A percentile compares a stretch with the other conserved stretches of the same genome.
These are phyloP conservation scores for Heliophila coronopifolia DNA, from an alignment of 441 rosid species.

Conservation along the genomic window DNA sequence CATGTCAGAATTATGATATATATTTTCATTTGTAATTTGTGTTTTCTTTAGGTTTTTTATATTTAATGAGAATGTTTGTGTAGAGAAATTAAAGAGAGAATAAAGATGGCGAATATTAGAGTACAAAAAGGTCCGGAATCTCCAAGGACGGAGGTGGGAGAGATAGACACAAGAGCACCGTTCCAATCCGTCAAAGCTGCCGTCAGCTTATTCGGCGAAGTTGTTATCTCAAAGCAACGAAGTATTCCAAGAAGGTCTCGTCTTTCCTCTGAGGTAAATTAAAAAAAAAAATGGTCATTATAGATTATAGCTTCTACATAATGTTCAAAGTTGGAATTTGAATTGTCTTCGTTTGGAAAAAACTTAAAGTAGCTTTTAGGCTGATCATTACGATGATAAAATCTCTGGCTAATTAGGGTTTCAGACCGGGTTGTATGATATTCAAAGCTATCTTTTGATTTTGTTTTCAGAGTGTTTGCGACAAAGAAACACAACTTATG, in stretches of 20 bases:
- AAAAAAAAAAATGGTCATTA: no score
- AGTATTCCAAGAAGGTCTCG: conserved; percentile 40
- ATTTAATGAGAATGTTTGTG: conserved; percentile 2
- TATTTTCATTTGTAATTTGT: neutral
- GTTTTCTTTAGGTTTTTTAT: neutral
- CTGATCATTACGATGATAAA: no score
- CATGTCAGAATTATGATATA: neutral
- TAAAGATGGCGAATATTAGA: conserved; percentile 29
- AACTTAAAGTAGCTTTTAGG: no score
- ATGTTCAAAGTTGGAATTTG: no score
- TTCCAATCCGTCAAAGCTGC: conserved; percentile 92
- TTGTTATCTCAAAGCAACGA: conserved; percentile 42
- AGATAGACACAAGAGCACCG: conserved; percentile 88
- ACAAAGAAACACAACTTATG: conserved; percentile 69
- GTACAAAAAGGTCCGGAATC: conserved; percentile 31
- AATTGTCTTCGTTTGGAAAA: no score
- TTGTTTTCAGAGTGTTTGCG: conserved; percentile 44
- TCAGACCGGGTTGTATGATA: neutral
- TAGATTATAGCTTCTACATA: no score
- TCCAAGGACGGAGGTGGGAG: conserved; percentile 67
- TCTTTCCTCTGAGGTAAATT: conserved; percentile 65
- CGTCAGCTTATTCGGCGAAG: conserved; percentile 75
- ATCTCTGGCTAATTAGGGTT: no score
- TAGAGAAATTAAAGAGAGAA: neutral
- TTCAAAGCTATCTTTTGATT: neutral